Percentiles rank a stretch among this genome's conserved stretches.
These are phyloP conservation scores for Oldenlandia corymbosa DNA, from an alignment of 257 asterid species.

Conservation along the genomic window DNA sequence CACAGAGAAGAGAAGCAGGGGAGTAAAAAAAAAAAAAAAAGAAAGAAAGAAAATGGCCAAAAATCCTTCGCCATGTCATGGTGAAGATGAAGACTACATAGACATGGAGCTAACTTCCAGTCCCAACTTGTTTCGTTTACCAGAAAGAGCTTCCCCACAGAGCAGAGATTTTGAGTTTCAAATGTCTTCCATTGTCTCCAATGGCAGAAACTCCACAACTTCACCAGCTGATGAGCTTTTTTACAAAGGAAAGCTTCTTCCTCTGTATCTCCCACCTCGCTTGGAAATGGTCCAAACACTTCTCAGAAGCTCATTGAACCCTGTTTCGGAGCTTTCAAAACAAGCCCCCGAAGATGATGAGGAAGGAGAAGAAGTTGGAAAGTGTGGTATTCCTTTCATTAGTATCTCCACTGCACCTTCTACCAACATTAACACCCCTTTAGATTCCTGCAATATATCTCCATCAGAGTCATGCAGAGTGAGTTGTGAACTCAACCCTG, in stretches of 20 bases:
- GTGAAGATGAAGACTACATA: slow-evolving; percentile 49
- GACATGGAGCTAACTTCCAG: slow-evolving; percentile 30
- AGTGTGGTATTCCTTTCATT: slow-evolving; percentile 13
- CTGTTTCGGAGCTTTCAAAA: slow-evolving; percentile 10
- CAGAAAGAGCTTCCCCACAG: slow-evolving; percentile 26
- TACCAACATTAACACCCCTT: slow-evolving; percentile 38
- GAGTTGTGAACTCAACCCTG: slow-evolving; percentile 68
- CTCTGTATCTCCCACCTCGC: slow-evolving; percentile 72
- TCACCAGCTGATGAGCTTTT: slow-evolving; percentile 87
- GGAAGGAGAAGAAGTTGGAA: too few species aligned
- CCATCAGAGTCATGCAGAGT: slow-evolving; percentile 74
- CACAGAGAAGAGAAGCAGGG: not conserved
- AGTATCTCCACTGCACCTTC: slow-evolving; percentile 32
- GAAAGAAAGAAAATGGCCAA: slow-evolving; percentile 25
- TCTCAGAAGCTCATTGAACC: slow-evolving; percentile 26
- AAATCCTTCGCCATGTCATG: slow-evolving; percentile 8
- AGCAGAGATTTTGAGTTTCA: slow-evolving; percentile 74
- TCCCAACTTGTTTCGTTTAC: slow-evolving; percentile 5
- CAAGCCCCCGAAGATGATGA: slow-evolving; percentile 16
- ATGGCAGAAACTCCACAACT: slow-evolving; percentile 27
- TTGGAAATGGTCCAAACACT: slow-evolving; percentile 52
- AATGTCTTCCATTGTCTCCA: slow-evolving; percentile 34
- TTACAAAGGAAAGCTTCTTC: slow-evolving; percentile 81
- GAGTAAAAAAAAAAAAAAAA: not conserved
- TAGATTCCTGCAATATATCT: slow-evolving; percentile 47